A percentile compares a stretch with the other conserved stretches of the same genome.
These are phyloP conservation scores for Pulveroboletus sp. DNA, from an alignment of 768 basidiomycete species.

Conservation along the genomic window DNA sequence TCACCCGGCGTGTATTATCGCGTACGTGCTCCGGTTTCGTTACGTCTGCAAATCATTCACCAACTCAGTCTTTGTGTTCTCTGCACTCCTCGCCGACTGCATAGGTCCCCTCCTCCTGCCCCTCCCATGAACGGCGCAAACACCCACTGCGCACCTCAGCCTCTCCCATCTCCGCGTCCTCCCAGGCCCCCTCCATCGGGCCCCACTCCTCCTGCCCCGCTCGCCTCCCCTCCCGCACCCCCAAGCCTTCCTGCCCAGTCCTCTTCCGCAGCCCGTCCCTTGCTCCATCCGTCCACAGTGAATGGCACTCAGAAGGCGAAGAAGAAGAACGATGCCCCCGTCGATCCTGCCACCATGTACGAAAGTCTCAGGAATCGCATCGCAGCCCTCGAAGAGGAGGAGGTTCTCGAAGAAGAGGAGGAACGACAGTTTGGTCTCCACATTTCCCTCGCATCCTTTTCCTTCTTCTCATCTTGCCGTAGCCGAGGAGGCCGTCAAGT, in stretches of 20 bases:
- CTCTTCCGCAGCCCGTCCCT: constrained; percentile 29
- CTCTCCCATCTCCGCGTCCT: constrained; percentile 25
- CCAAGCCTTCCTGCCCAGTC: constrained; percentile 35
- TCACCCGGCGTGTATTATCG: background rate
- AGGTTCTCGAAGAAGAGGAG: constrained; percentile 83
- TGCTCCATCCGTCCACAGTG: constrained; percentile 28
- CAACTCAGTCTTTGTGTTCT: constrained; percentile 16
- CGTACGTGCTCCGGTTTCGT: background rate
- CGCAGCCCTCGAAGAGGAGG: constrained; percentile 85
- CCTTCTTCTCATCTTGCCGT: constrained; percentile 13
- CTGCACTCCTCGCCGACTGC: constrained; percentile 19
- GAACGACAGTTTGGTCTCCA: constrained; percentile 69
- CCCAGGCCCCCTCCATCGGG: constrained; percentile 53
- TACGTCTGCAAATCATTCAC: constrained; percentile 8
- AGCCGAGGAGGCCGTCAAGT: constrained; percentile 88
- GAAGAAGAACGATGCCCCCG: constrained; percentile 60
- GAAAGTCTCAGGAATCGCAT: constrained; percentile 86
- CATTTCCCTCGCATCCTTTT: background rate
- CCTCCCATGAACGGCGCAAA: constrained; percentile 44
- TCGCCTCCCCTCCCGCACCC: constrained; percentile 30
- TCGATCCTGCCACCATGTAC: constrained; percentile 84
- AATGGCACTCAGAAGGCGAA: constrained; percentile 51
- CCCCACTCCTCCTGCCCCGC: constrained; percentile 55
- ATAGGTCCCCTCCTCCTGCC: background rate
- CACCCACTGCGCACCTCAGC: constrained; percentile 2